phyloP scores from a whole-genome alignment of 2,329 filamentous ascomycete genomes.

The Alternaria alternata region DNA sequence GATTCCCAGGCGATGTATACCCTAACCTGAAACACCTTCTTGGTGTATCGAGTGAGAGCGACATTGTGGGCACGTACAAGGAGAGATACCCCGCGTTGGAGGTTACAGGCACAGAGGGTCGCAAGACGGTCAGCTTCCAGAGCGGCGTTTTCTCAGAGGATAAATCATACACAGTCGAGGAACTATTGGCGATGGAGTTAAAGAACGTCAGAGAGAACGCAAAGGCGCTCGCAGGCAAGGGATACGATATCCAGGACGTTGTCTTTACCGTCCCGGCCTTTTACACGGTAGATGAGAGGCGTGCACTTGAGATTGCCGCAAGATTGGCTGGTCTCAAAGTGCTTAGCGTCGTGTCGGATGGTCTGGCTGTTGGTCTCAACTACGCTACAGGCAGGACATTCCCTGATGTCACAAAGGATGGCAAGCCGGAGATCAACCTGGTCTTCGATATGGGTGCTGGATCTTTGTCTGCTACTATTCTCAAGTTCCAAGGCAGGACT shows the following conservation, averaged over 20 bases:
- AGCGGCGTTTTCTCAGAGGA: constrained; percentile 74
- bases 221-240: constrained; percentile 80
- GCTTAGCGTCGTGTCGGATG: constrained; percentile 85
- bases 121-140: constrained; percentile 77
- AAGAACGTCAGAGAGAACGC: constrained; percentile 91
- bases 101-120: constrained; percentile 67
- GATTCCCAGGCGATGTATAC: constrained; percentile 93
- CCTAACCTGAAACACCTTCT: constrained; percentile 91
- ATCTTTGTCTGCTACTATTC: constrained; percentile 86
- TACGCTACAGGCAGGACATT: constrained; percentile 94
- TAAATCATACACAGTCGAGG: constrained; percentile 77
- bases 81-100: constrained; percentile 80
- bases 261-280: constrained; percentile 92
- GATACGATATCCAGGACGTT: constrained; percentile 75
- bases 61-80: constrained; percentile 73
- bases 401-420: constrained; percentile 80
- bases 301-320: constrained; percentile 83
- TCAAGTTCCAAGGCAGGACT: constrained; percentile 86
- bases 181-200: constrained; percentile 94
- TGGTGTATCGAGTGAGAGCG: constrained; percentile 69
- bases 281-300: constrained; percentile 89
- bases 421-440: constrained; percentile 88
- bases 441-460: constrained; percentile 98
- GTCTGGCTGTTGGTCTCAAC: constrained; percentile 90
- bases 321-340: constrained; percentile 88